Conservation (phyloP, 2,329 filamentous ascomycete genomes). For the Cladophialophora carrionii region DNA sequence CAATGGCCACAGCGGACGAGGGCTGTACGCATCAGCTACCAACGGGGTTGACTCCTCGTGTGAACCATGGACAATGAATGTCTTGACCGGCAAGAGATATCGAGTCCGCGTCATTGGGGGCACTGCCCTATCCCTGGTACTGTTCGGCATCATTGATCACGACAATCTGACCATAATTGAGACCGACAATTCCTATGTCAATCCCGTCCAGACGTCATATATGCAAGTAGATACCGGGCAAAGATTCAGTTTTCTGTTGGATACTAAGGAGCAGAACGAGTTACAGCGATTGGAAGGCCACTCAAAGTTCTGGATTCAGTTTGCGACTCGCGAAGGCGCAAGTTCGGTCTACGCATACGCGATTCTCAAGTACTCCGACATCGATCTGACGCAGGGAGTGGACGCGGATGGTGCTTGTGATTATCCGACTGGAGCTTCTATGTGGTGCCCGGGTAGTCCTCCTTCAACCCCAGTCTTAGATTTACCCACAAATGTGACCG, state of each 20-base stretch:
- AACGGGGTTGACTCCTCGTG: slow-evolving; percentile 42
- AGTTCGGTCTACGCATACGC: slow-evolving; percentile 39
- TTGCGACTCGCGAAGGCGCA: slow-evolving; percentile 39
- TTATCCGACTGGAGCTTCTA: slow-evolving; percentile 8
- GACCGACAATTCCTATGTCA: slow-evolving; percentile 55
- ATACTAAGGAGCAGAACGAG: slow-evolving; percentile 51
- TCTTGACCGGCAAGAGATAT: slow-evolving; percentile 65
- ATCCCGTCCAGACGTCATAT: slow-evolving; percentile 46
- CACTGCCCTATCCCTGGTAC: slow-evolving; percentile 60
- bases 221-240: slow-evolving; percentile 64
- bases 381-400: background rate
- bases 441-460: background rate
- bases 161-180: slow-evolving; percentile 61
- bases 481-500: slow-evolving; percentile 24
- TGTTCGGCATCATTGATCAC: slow-evolving; percentile 62
- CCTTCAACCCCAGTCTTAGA: slow-evolving; percentile 36
- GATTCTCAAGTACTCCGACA: slow-evolving; percentile 38
- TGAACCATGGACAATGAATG: slow-evolving; percentile 57
- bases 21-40: slow-evolving; percentile 38
- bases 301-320: slow-evolving; percentile 54
- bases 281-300: slow-evolving; percentile 42
- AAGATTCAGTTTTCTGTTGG: slow-evolving; percentile 62
- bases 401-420: slow-evolving; percentile 29
- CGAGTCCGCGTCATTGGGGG: slow-evolving; percentile 64
- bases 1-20: slow-evolving; percentile 59